Evolutionary conservation across 768 basidiomycete genomes (phyloP).

Genomic region (Phylloporus arenicola): DNA sequence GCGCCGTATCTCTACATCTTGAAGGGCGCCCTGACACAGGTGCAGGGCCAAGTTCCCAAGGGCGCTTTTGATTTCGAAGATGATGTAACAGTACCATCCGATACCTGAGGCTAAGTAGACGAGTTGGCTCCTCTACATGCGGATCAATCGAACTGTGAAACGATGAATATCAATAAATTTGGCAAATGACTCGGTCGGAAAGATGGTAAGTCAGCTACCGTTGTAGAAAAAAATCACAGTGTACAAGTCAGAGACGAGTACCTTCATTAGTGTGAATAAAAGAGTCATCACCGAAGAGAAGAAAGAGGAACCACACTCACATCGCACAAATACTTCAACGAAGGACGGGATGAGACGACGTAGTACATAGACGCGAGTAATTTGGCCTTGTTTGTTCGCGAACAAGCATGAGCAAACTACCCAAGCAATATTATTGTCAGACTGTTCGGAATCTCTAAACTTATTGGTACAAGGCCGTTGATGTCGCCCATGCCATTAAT

Average conservation of each 20-base stretch:
- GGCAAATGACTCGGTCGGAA: conserved; percentile 1
- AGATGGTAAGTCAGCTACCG: conserved; percentile 65
- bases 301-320: conserved; percentile 14
- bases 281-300: conserved; percentile 44
- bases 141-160: not conserved
- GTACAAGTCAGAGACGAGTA: conserved; percentile 35
- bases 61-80: conserved; percentile 71
- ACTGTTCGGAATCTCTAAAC: too few relatives aligned
- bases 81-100: not conserved
- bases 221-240: conserved; percentile 66
- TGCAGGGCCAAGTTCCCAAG: conserved; percentile 80
- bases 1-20: conserved; percentile 77
- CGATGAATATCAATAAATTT: conserved; percentile 5
- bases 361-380: not conserved
- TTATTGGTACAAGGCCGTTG: too few relatives aligned
- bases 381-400: conserved; percentile 18
- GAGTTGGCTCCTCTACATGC: not conserved
- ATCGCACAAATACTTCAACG: not conserved
- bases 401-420: not conserved
- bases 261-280: conserved; percentile 75
- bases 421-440: not conserved
- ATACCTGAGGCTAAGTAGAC: not conserved
- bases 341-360: too few relatives aligned
- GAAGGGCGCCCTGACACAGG: conserved; percentile 77
- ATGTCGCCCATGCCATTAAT: too few relatives aligned